Conservation (phyloP, 768 basidiomycete genomes). For the Saitozyma podzolica region DNA sequence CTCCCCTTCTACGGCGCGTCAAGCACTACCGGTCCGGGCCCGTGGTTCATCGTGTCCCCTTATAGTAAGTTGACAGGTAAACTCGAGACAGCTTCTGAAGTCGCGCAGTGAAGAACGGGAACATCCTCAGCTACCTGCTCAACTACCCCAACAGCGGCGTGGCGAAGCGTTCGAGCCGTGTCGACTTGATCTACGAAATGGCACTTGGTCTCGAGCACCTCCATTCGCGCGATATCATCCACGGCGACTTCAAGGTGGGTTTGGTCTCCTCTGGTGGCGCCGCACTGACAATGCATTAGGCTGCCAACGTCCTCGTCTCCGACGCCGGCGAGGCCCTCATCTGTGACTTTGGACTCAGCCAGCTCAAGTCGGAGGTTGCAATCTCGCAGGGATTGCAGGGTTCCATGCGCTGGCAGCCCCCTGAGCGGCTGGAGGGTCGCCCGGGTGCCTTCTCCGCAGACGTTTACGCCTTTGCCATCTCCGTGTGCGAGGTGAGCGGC, state of each 20-base stretch:
- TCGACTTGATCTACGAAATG: slow-evolving; percentile 64
- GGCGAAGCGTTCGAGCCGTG: too few relatives aligned
- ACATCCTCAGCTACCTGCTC: slow-evolving; percentile 64
- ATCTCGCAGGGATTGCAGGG: slow-evolving; percentile 57
- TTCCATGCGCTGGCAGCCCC: slow-evolving; percentile 70
- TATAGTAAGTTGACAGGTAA: slow-evolving; percentile 53
- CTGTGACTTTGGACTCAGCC: slow-evolving; percentile 79
- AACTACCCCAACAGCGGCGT: slow-evolving; percentile 2
- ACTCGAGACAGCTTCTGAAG: background rate
- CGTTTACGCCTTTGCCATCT: slow-evolving; percentile 69
- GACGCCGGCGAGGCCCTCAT: slow-evolving; percentile 68
- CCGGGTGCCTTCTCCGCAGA: slow-evolving; percentile 62
- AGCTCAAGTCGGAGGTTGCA: slow-evolving; percentile 72
- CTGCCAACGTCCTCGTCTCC: slow-evolving; percentile 73
- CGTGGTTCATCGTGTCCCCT: slow-evolving; percentile 78
- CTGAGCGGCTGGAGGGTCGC: slow-evolving; percentile 63
- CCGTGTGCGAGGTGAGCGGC: slow-evolving; percentile 65
- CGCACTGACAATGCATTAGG: slow-evolving; percentile 52
- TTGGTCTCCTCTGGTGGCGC: too few relatives aligned
- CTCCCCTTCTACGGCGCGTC: slow-evolving; percentile 76
- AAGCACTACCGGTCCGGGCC: slow-evolving; percentile 66
- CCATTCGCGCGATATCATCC: slow-evolving; percentile 67
- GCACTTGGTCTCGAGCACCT: slow-evolving; percentile 80
- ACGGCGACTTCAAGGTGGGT: slow-evolving; percentile 77
- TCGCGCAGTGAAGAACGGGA: slow-evolving; percentile 59